These are phyloP conservation scores for Cordia subcordata DNA, from an alignment of 257 asterid genomes.

Conservation along the genomic window DNA sequence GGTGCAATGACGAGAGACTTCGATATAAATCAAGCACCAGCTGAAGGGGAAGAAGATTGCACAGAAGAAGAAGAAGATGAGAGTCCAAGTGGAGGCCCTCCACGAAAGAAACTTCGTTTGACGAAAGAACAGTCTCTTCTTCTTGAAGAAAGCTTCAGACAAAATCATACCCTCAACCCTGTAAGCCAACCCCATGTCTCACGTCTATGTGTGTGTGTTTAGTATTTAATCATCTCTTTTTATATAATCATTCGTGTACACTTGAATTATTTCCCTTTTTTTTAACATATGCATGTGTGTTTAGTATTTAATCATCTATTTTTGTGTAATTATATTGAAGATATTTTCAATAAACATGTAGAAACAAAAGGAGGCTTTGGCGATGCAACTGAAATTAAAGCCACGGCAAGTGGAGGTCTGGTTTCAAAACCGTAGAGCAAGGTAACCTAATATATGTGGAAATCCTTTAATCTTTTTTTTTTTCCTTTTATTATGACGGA, in stretches of 20 bases:
- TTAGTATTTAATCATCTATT: too few relatives aligned
- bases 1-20: slow-evolving; percentile 33
- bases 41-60: slow-evolving; percentile 37
- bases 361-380: slow-evolving; percentile 75
- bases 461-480: too few relatives aligned
- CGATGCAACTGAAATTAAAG: slow-evolving; percentile 52
- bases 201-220: too few relatives aligned
- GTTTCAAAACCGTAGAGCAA: slow-evolving; percentile 96
- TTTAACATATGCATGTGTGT: not conserved
- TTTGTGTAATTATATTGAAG: too few relatives aligned
- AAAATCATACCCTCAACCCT: slow-evolving; percentile 62
- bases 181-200: too few relatives aligned
- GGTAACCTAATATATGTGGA: too few relatives aligned
- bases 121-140: slow-evolving; percentile 67
- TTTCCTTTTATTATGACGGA: too few relatives aligned
- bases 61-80: slow-evolving; percentile 51
- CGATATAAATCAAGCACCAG: slow-evolving; percentile 64
- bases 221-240: too few relatives aligned
- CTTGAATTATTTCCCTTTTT: too few relatives aligned
- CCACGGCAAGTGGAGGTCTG: slow-evolving; percentile 89
- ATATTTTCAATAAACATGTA: slow-evolving; percentile 25
- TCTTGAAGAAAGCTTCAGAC: slow-evolving; percentile 73
- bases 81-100: slow-evolving; percentile 41
- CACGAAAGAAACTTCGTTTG: slow-evolving; percentile 70
- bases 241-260: too few relatives aligned